phyloP scores from a whole-genome alignment of 2,329 filamentous ascomycete genomes.

The Pseudogymnoascus sp. region DNA sequence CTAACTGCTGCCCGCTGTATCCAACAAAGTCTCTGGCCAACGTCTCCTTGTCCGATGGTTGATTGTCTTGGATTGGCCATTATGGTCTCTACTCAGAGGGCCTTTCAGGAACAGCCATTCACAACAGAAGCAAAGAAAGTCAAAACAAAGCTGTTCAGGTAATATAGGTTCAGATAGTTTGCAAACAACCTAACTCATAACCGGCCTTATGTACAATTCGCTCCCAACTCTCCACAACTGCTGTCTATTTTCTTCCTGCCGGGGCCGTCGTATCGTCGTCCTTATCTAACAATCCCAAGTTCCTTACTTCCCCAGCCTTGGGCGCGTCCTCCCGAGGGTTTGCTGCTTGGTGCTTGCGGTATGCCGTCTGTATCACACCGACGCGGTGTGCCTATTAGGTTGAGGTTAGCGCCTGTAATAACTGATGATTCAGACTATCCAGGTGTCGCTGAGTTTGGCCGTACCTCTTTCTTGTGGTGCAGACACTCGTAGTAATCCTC shows the following conservation, averaged over 20 bases:
- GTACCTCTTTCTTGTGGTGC: constrained; percentile 97
- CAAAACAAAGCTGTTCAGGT: neutral
- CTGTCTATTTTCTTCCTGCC: constrained; percentile 25
- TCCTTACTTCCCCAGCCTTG: constrained; percentile 78
- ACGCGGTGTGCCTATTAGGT: constrained; percentile 57
- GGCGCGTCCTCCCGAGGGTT: constrained; percentile 72
- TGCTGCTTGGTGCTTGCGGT: constrained; percentile 68
- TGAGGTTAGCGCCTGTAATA: neutral
- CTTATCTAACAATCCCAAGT: constrained; percentile 73
- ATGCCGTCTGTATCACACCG: constrained; percentile 70
- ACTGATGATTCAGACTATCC: neutral
- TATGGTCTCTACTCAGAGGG: neutral
- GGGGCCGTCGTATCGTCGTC: constrained; percentile 67
- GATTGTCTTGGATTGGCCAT: neutral
- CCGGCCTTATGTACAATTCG: constrained; percentile 25
- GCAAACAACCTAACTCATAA: neutral
- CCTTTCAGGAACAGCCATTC: neutral
- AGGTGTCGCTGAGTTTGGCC: constrained; percentile 23
- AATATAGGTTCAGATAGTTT: constrained; percentile 10
- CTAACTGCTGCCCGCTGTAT: neutral
- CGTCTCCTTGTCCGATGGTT: neutral
- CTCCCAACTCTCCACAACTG: constrained; percentile 7
- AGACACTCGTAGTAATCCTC: constrained; percentile 99
- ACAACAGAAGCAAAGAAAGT: constrained; percentile 3
- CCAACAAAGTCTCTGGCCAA: neutral